A percentile compares a stretch with the other conserved stretches of the same genome.
phyloP scores from a whole-genome alignment of 2,329 filamentous ascomycete species.

The Fusarium brachygibbosum region DNA sequence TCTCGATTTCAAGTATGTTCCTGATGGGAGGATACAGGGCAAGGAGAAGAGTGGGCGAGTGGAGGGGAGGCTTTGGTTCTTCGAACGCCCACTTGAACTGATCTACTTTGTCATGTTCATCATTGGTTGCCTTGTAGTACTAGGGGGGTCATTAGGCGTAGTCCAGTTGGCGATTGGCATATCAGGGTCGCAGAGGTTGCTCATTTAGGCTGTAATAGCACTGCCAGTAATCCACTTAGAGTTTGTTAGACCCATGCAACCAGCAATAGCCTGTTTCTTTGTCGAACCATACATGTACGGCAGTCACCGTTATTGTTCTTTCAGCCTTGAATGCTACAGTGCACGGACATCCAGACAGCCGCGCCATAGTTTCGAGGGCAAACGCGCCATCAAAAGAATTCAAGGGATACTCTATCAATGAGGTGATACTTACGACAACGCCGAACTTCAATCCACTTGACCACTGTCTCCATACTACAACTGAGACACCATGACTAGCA shows the following conservation, averaged over 20 bases:
- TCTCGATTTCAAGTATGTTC: constrained; percentile 54
- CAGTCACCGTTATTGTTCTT: background rate
- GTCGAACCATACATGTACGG: background rate
- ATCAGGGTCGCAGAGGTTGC: background rate
- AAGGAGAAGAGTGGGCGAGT: constrained; percentile 43
- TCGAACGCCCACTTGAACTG: constrained; percentile 45
- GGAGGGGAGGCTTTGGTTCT: constrained; percentile 26
- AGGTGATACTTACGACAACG: background rate
- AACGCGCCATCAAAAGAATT: background rate
- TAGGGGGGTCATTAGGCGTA: constrained; percentile 10
- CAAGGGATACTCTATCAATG: background rate
- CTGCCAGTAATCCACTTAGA: background rate
- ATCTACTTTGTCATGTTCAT: constrained; percentile 46
- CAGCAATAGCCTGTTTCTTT: background rate
- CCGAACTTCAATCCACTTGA: background rate
- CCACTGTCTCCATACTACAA: background rate
- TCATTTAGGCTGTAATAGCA: background rate
- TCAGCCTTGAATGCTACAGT: background rate
- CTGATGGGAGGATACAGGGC: constrained; percentile 38
- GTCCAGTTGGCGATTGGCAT: constrained; percentile 1
- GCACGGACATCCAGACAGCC: background rate
- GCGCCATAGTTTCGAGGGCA: background rate
- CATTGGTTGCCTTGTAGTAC: constrained; percentile 21
- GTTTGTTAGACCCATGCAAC: background rate
- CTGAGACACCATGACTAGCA: constrained; percentile 2